A percentile compares a stretch with the other conserved stretches of the same genome.
Conservation (phyloP, 1,284 basidiomycete species). For the Phlebopus sp. region DNA sequence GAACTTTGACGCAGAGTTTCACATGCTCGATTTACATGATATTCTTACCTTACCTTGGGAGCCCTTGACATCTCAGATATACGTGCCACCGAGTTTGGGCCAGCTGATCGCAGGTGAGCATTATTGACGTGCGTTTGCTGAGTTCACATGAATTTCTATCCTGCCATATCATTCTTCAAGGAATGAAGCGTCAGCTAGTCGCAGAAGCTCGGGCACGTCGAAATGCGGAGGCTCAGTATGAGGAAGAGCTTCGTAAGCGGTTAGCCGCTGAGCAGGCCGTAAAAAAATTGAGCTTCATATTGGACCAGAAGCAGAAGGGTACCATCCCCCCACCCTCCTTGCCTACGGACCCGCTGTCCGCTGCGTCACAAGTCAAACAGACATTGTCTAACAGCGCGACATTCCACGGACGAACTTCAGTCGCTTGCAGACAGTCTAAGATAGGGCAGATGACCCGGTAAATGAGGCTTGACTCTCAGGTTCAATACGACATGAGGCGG, state of each 20-base stretch:
- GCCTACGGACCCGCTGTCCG: neutral
- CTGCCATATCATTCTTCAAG: conserved; percentile 14
- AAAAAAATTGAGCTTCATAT: conserved; percentile 12
- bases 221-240: conserved; percentile 30
- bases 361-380: neutral
- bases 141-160: conserved; percentile 5
- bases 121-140: neutral
- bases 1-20: conserved; percentile 23
- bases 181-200: conserved; percentile 35
- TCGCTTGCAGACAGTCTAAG: neutral
- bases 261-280: conserved; percentile 20
- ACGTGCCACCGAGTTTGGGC: conserved; percentile 35
- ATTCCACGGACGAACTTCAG: neutral
- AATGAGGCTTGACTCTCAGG: neutral
- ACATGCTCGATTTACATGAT: conserved; percentile 36
- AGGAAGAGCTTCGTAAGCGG: conserved; percentile 23
- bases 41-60: conserved; percentile 34
- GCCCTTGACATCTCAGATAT: conserved; percentile 24
- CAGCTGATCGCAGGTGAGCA: conserved; percentile 36
- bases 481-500: too few relatives aligned
- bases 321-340: too few relatives aligned
- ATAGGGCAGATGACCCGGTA: too few relatives aligned
- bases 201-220: conserved; percentile 32
- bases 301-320: conserved; percentile 7
- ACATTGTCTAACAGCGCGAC: too few relatives aligned